Percentiles rank a stretch among this genome's conserved stretches.
phyloP scores from a whole-genome alignment of 805 yeast species.

The Kodamaea hsintzibuensis region DNA sequence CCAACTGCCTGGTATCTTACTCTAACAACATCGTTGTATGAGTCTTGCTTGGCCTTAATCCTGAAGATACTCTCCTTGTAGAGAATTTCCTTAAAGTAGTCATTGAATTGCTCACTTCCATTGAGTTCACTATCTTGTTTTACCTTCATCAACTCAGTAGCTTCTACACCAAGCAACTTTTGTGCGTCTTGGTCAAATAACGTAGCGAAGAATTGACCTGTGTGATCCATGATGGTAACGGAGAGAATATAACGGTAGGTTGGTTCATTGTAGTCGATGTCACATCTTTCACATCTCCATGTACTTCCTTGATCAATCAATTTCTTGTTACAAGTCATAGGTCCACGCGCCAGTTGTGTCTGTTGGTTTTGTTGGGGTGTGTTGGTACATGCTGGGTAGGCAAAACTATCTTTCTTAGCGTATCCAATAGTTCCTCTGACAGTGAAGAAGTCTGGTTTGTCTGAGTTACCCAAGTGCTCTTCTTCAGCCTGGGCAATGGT shows the following conservation, averaged over 20 bases:
- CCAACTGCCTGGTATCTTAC: slow-evolving; percentile 71
- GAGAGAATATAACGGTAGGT: slow-evolving; percentile 77
- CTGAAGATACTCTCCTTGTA: slow-evolving; percentile 76
- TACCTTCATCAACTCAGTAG: slow-evolving; percentile 60
- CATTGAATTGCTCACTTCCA: slow-evolving; percentile 35
- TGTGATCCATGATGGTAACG: slow-evolving; percentile 72
- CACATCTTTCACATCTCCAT: slow-evolving; percentile 95
- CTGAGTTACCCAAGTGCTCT: slow-evolving; percentile 70
- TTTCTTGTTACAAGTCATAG: slow-evolving; percentile 68
- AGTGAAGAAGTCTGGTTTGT: slow-evolving; percentile 76
- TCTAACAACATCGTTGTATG: slow-evolving; percentile 74
- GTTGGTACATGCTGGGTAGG: slow-evolving; percentile 86
- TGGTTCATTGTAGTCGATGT: slow-evolving; percentile 66
- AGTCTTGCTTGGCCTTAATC: slow-evolving; percentile 79
- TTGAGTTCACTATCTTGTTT: slow-evolving; percentile 37
- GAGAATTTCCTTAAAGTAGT: slow-evolving; percentile 47
- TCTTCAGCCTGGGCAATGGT: slow-evolving; percentile 65
- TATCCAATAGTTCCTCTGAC: slow-evolving; percentile 73
- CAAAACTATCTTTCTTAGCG: slow-evolving; percentile 71
- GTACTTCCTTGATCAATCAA: slow-evolving; percentile 68
- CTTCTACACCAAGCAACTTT: slow-evolving; percentile 60
- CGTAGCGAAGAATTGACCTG: slow-evolving; percentile 85
- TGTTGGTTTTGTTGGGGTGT: slow-evolving; percentile 19
- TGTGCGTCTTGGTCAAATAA: slow-evolving; percentile 84
- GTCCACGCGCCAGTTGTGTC: slow-evolving; percentile 23